These are phyloP conservation scores for Balansia obtecta DNA, from an alignment of 2,329 filamentous ascomycete genomes.

Conservation along the genomic window DNA sequence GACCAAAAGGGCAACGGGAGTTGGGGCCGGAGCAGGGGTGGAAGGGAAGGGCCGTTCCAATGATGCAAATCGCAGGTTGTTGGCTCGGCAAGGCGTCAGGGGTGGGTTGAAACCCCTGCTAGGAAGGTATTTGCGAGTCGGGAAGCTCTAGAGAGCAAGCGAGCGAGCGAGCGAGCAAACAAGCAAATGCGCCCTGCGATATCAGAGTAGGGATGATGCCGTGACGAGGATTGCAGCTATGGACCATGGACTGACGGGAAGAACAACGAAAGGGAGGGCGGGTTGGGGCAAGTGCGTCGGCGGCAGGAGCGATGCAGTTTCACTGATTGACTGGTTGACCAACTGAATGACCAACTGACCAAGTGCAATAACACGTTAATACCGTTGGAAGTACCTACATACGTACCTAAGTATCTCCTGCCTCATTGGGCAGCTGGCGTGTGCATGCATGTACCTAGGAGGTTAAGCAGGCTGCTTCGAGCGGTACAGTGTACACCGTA, in stretches of 20 bases:
- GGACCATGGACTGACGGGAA: not conserved
- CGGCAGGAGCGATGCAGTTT: not conserved
- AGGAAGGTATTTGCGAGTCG: not conserved
- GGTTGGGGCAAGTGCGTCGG: not conserved
- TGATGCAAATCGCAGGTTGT: constrained; percentile 1
- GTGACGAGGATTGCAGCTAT: not conserved
- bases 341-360: too few species aligned
- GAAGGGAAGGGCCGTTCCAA: not conserved
- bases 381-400: too few species aligned
- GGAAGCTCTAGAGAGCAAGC: not conserved
- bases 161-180: not conserved
- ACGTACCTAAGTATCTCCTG: too few species aligned
- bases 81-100: not conserved
- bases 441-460: too few species aligned
- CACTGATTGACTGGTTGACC: not conserved
- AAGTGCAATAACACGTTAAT: too few species aligned
- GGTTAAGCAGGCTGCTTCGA: too few species aligned
- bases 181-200: not conserved
- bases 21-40: not conserved
- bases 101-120: not conserved
- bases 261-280: not conserved
- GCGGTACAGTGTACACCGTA: too few species aligned
- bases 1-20: not conserved
- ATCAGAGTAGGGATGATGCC: not conserved
- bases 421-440: too few species aligned